phyloP scores from a whole-genome alignment of 257 asterid species.

The Salvia splendens region DNA sequence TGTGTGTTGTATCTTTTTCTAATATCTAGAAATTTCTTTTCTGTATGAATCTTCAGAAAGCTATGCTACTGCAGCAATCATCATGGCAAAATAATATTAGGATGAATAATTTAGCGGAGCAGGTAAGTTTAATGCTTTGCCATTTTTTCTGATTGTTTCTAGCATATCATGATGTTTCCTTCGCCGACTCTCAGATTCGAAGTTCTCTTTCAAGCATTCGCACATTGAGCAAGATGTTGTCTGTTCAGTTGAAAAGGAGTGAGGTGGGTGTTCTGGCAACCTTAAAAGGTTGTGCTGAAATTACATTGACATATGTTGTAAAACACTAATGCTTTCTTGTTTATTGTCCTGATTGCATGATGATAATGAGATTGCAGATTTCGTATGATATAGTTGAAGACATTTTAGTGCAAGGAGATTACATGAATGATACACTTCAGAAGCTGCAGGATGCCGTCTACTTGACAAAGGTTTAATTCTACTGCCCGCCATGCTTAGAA shows the following conservation, averaged over 20 bases:
- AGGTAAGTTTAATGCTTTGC: constrained; percentile 56
- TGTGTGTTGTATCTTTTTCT: constrained; percentile 5
- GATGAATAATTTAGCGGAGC: constrained; percentile 95
- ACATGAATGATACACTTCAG: constrained; percentile 71
- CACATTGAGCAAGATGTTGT: constrained; percentile 78
- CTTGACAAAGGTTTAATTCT: constrained; percentile 78
- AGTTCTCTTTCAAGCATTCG: constrained; percentile 82
- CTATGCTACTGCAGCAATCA: constrained; percentile 83
- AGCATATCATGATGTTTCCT: constrained; percentile 22
- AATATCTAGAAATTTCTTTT: constrained; percentile 15
- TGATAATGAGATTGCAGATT: constrained; percentile 52
- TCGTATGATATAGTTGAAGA: constrained; percentile 80
- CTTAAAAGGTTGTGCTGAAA: constrained; percentile 28
- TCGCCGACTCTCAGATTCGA: constrained; percentile 56
- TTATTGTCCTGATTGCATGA: constrained; percentile 20
- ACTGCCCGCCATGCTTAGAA: constrained; percentile 3
- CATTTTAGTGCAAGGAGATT: constrained; percentile 82
- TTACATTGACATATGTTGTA: constrained; percentile 21
- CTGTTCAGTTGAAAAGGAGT: constrained; percentile 72
- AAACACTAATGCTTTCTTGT: not conserved
- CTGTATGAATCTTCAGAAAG: constrained; percentile 62
- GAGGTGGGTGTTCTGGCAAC: constrained; percentile 60
- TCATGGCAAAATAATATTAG: constrained; percentile 92
- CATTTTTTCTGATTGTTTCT: constrained; percentile 22
- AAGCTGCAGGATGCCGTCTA: constrained; percentile 90